Base-by-base conservation (phyloP, 306 rosid genomes). In the Sesbania bispinosa region DNA sequence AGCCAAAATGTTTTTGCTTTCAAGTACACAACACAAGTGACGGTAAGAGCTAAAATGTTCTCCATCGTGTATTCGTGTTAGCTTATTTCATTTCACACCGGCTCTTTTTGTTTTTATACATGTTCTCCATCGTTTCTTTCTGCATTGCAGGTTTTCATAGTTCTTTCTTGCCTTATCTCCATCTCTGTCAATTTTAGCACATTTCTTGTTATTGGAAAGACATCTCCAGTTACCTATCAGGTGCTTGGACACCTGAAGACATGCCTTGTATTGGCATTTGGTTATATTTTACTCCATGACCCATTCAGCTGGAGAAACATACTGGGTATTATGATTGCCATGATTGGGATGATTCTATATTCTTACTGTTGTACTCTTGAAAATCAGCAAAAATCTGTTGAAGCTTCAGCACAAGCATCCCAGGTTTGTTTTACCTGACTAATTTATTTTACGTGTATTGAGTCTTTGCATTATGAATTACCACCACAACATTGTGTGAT, bases 201-300 rank as follows among this genome's bases (percentile, higher is more conserved):
- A 23, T 94, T 94, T 78, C 92, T 94, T 55, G 97, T 94, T 14
- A 90, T 93, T 67, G 98, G 98, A 77, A 93, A 85, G 82, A 93
- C 98, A 50, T 93, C 98, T 64, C 96, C 97, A 1, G 98, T 93
- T 57, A 93, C 98, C 51, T 93, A 93, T 79, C 98, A 93, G 84
- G 98, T 90, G 65, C 96, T 93, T 55, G 98, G 98, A 72, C 98
- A 93, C 85, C 85, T 90, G 62, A 93, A 93, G 84, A 93, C 98
- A 62, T 93, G 97, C 78, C 88, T 93, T 62, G 97, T 93, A 29
- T 80, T 93, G 74, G 96, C 90, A 33, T 93, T 93, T 70, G 98
- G 97, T 58, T 93, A 90, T 81, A 74, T 84, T 50, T 83, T 93
- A 35, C 98, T 93, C 68, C 92, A 47, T 5, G 97, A 93, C 62